Evolutionary conservation across 179 eudicot genomes (phyloP).

Genomic region (Beta corolliflora): DNA sequence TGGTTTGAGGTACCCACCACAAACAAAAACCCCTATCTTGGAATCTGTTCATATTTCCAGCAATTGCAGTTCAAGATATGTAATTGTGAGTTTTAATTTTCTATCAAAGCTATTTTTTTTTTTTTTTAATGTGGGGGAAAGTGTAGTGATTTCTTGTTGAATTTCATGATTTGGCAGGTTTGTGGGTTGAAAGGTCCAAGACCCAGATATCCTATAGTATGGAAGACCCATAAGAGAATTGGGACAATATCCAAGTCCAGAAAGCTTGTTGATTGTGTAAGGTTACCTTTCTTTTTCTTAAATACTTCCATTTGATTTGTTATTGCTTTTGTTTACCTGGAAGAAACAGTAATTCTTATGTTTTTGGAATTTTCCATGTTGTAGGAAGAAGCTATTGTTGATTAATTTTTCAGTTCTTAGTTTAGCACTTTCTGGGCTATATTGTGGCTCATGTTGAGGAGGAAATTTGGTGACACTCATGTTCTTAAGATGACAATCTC

Average conservation of each 20-base stretch:
- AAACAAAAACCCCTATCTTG: slow-evolving; percentile 26
- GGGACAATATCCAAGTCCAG: slow-evolving; percentile 84
- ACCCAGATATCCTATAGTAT: slow-evolving; percentile 87
- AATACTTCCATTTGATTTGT: not conserved
- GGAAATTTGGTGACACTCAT: not conserved
- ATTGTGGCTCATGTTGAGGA: not conserved
- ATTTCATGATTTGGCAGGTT: slow-evolving; percentile 43
- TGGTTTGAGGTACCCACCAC: slow-evolving; percentile 43
- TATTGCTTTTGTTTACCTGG: not conserved
- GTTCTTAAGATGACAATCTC: not conserved
- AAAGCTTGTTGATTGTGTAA: slow-evolving; percentile 87
- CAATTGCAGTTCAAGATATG: slow-evolving; percentile 29
- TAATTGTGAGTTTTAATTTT: slow-evolving; percentile 41
- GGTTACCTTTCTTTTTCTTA: slow-evolving; percentile 23
- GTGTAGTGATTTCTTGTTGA: not conserved
- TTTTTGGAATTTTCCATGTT: not conserved
- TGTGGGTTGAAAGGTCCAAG: slow-evolving; percentile 94
- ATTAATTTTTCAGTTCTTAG: not conserved
- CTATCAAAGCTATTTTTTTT: not conserved
- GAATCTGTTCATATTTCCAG: slow-evolving; percentile 27
- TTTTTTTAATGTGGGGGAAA: not conserved
- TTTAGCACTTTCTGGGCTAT: not conserved
- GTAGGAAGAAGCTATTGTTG: not conserved
- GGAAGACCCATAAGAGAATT: slow-evolving; percentile 69
- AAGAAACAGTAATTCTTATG: not conserved